Conservation (phyloP, 2,329 filamentous ascomycete species). For the Verticillium zaregamsianum region DNA sequence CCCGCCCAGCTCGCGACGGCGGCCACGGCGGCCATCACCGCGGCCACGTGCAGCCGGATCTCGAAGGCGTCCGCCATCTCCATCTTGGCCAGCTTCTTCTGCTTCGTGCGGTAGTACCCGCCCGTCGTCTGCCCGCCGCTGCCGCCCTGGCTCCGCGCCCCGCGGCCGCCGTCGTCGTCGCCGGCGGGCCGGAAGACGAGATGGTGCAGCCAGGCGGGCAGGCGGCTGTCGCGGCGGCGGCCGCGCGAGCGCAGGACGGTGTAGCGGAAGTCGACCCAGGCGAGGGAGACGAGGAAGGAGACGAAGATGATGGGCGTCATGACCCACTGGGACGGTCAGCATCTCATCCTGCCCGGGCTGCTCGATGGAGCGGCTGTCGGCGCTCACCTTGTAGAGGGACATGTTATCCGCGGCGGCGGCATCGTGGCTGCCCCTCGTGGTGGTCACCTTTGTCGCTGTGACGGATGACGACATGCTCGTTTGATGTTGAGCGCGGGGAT, state of each 20-base stretch:
- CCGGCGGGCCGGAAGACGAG: constrained; percentile 30
- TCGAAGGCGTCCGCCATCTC: constrained; percentile 62
- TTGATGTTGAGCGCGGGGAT: neutral
- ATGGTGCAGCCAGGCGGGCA: constrained; percentile 36
- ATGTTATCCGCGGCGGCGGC: constrained; percentile 10
- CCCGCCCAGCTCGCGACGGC: constrained; percentile 22
- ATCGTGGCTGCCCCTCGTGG: constrained; percentile 7
- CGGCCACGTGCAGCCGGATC: constrained; percentile 50
- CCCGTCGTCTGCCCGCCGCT: neutral
- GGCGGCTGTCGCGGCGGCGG: constrained; percentile 22
- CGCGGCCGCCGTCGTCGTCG: constrained; percentile 27
- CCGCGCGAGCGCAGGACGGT: constrained; percentile 42
- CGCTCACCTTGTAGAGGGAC: constrained; percentile 18
- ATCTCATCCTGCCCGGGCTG: neutral
- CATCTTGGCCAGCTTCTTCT: constrained; percentile 56
- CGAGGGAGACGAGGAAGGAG: constrained; percentile 61
- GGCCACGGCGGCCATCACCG: constrained; percentile 36
- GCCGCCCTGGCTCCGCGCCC: constrained; percentile 17
- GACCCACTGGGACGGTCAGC: constrained; percentile 32
- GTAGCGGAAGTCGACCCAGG: constrained; percentile 56
- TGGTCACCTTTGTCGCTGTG: constrained; percentile 10
- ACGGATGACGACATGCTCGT: constrained; percentile 14
- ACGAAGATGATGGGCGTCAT: constrained; percentile 61
- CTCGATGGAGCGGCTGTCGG: neutral
- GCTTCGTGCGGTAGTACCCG: constrained; percentile 51